Base-by-base conservation (phyloP, 352 stramenopile genomes). In the Globisporangium solare region DNA sequence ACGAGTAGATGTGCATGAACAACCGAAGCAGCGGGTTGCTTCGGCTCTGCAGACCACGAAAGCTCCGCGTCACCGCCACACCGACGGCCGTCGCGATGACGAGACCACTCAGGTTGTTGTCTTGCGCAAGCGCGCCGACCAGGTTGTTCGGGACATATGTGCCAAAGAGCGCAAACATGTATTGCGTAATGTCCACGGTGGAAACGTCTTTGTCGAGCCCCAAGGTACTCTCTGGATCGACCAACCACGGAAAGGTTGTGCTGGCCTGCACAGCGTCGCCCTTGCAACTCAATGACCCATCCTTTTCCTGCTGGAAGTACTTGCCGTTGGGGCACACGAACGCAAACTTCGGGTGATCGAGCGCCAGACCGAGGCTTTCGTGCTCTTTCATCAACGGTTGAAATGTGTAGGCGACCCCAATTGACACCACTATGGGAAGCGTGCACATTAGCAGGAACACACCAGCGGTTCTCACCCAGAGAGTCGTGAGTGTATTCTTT, bases 91-190 rank as follows among this genome's bases (percentile, higher is more conserved):
- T 71, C 11, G 70, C 76, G 22, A 91, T 67, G 10, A 88, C 59
- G 59, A 88, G 60, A 1, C 59, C 63, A 40, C 73, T 86, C 6
- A 86, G 43, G 47, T 66, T 71, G 18, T 72, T 68, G 57, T 81
- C 75, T 6, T 48, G 51, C 14, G 66, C 59, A 13, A 92, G 56
- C n/a, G 63, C 58, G 10, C 64, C 31, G 10, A 84, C 45, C 0
- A 76, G 51, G 60, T 92, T 92, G 51, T 65, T 68, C 0, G 82
- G 72, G 20, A 89, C 70, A 49, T 79, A 86, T 31, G 68, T 58
- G 2, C 66, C 54, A 11, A 71, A 37, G 37, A 92, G 57, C 11
- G 64, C 52, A 43, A 81, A 68, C 1, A 86, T 0, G 58, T 86
- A 83, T 18, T 67, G 56, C 22, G 67, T 78, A 42, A 81, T 58